Evolutionary conservation across 2,329 filamentous ascomycete species (phyloP).

Genomic region (Xylariaceae sp.): DNA sequence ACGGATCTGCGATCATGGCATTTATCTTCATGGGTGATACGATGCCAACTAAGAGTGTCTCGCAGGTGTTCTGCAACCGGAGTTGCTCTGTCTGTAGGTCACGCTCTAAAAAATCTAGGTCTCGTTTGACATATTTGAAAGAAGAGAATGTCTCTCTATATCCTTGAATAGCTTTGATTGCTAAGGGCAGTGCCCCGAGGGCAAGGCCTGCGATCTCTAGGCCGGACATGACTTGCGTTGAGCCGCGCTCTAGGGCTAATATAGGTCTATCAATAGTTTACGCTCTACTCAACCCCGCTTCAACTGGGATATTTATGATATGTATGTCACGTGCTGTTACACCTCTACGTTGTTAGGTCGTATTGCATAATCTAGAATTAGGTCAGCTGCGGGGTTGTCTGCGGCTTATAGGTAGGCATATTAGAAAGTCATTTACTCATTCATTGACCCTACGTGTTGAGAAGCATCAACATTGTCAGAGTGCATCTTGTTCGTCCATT

Average conservation of each 20-base stretch:
- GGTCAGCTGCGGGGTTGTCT: too few relatives aligned
- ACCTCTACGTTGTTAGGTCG: too few relatives aligned
- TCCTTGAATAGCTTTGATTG: constrained; percentile 1
- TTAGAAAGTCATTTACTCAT: too few relatives aligned
- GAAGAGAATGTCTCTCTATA: background rate
- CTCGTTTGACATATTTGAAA: background rate
- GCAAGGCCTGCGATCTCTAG: constrained; percentile 12
- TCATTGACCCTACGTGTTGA: too few relatives aligned
- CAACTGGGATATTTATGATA: background rate
- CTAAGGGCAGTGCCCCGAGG: constrained; percentile 4
- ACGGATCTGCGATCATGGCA: constrained; percentile 8
- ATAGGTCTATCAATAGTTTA: background rate
- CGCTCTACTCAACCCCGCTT: background rate
- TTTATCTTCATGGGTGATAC: background rate
- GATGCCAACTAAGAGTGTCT: background rate
- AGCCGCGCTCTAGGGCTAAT: background rate
- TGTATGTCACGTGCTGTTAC: constrained; percentile 7
- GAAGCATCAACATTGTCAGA: too few relatives aligned
- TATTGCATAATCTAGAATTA: too few relatives aligned
- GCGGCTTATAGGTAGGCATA: too few relatives aligned
- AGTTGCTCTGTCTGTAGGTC: constrained; percentile 8
- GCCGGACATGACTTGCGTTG: background rate
- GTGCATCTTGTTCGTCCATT: too few relatives aligned
- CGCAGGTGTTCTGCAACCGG: background rate
- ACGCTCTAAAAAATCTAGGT: background rate